Base-by-base conservation (phyloP, 176 grass and related monocot genomes). In the Avena eriantha region DNA sequence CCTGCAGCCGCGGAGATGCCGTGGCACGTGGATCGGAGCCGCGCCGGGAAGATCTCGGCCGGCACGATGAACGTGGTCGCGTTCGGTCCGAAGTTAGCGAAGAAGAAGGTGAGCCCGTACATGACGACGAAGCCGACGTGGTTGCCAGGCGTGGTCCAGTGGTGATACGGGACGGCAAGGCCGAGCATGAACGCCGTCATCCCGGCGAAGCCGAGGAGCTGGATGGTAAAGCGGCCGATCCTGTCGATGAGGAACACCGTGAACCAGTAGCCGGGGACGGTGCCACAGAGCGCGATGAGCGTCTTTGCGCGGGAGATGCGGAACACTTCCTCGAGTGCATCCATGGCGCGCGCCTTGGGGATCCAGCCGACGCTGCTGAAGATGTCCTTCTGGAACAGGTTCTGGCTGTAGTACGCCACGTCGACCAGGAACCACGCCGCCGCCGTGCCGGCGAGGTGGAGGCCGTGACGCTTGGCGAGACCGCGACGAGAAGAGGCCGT, bases 381-480 rank as follows among this genome's bases (percentile, higher is more conserved):
- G 89, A 97, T 97, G 80, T 97, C 93, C 85, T 97, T 95, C 76
- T 97, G 95, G 79, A 97, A 95, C 5, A 97, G 84, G 84, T 97
- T 97, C 84, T 97, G 93, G 45, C 91, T 77, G 17, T 77, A 77
- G 49, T 55, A 77, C 26, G 74, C 49, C 0, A 97, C 89, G 54
- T 97, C 95, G 24, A 97, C 81, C 0, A 97, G 83, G 89, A 97
- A 97, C 92, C 54, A 56, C 18, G 54, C 54, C 54, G 54, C 1
- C 54, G 18, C 18, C 54, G 54, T 56, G 54, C 54, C 54, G 54
- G 54, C 54, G 18, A 56, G 54, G 18, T 56, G 54, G 54, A 56
- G 18, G 54, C 64, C 64, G 7, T 67, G 64, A 7, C 64, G 64
- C 33, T 67, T 17, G 6, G 3, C 7, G 29, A 67, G n/a, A 67